phyloP scores from a whole-genome alignment of 345 rosid genomes.

The Linum trigynum region DNA sequence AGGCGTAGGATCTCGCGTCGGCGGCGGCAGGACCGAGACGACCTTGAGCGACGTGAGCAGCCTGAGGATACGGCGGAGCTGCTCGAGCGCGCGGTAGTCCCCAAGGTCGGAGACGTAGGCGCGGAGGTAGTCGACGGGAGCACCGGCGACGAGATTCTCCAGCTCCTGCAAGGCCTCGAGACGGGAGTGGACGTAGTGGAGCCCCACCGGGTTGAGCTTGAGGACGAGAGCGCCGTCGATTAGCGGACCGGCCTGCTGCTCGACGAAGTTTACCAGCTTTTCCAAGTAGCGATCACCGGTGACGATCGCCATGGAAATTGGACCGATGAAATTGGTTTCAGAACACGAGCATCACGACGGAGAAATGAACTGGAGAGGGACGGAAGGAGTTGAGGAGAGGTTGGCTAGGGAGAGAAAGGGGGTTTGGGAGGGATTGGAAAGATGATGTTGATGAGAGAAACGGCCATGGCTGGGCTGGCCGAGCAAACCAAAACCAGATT shows the following conservation, averaged over 20 bases:
- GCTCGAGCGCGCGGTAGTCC: slow-evolving; percentile 90
- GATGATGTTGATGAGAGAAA: slow-evolving; percentile 20
- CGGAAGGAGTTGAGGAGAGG: neutral
- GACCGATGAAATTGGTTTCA: neutral
- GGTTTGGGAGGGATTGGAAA: slow-evolving; percentile 26
- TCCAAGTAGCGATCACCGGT: slow-evolving; percentile 95
- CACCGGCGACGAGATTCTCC: slow-evolving; percentile 71
- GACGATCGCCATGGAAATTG: slow-evolving; percentile 56
- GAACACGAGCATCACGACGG: too few relatives aligned
- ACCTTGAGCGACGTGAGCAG: slow-evolving; percentile 75
- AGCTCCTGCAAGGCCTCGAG: slow-evolving; percentile 84
- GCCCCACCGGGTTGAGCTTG: slow-evolving; percentile 90
- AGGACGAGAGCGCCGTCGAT: slow-evolving; percentile 60
- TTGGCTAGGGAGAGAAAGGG: slow-evolving; percentile 19
- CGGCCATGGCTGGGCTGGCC: slow-evolving; percentile 21
- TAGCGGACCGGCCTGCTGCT: slow-evolving; percentile 56
- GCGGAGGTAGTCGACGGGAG: slow-evolving; percentile 94
- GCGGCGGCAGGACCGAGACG: slow-evolving; percentile 65
- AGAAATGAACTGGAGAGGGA: neutral
- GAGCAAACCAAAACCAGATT: neutral
- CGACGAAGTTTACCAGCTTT: slow-evolving; percentile 68
- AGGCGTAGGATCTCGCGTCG: slow-evolving; percentile 85
- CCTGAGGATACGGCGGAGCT: slow-evolving; percentile 78
- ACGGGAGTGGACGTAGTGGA: slow-evolving; percentile 85
- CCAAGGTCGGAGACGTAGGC: slow-evolving; percentile 97